Conservation (phyloP, 768 basidiomycete genomes). For the Leccinellum rugosiceps region DNA sequence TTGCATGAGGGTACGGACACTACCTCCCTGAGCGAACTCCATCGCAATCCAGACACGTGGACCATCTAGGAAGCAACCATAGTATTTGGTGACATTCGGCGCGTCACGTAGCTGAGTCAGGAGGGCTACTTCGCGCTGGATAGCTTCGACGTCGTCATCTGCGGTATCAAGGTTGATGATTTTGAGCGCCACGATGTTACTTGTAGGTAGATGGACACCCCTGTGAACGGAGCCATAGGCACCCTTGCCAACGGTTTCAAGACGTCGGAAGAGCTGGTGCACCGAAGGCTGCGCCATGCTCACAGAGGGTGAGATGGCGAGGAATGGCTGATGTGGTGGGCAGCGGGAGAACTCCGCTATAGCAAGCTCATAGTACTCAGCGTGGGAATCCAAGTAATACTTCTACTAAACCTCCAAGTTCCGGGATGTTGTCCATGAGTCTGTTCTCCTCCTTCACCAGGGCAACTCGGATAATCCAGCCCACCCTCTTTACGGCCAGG, state of each 20-base stretch:
- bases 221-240: constrained; percentile 96
- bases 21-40: constrained; percentile 96
- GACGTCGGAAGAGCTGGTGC: constrained; percentile 77
- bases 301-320: background rate
- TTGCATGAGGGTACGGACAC: constrained; percentile 91
- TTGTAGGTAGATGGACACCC: constrained; percentile 78
- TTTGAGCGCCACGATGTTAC: constrained; percentile 92
- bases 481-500: constrained; percentile 11
- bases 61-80: constrained; percentile 93
- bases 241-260: constrained; percentile 93
- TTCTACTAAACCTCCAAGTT: background rate
- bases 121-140: constrained; percentile 93
- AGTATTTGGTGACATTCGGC: constrained; percentile 91
- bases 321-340: constrained; percentile 1
- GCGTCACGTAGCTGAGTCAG: constrained; percentile 87
- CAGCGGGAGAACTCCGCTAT: background rate
- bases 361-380: background rate
- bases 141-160: constrained; percentile 95
- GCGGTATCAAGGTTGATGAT: constrained; percentile 97
- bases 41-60: constrained; percentile 98
- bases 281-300: constrained; percentile 55
- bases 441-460: constrained; percentile 23
- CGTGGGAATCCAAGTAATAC: constrained; percentile 18
- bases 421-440: constrained; percentile 9
- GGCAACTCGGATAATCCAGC: constrained; percentile 22